A percentile compares a stretch with the other conserved stretches of the same genome.
Evolutionary conservation across 2,329 filamentous ascomycete genomes (phyloP).

Genomic region (Trichoderma hamatum): DNA sequence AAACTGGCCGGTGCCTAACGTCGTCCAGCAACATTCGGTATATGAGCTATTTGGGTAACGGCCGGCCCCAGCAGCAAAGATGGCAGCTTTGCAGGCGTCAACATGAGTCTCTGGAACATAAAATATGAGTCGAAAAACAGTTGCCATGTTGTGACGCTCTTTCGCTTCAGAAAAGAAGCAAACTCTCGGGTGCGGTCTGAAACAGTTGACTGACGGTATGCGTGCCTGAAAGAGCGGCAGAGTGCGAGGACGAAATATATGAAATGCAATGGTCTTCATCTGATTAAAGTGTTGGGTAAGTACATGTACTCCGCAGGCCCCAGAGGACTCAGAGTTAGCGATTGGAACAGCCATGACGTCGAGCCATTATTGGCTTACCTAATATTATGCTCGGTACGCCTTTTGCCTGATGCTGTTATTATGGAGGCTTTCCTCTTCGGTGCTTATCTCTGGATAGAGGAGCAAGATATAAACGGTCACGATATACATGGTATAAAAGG

Average conservation of each 20-base stretch:
- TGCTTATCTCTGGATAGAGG: background rate
- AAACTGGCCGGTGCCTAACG: constrained; percentile 65
- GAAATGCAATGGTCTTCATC: background rate
- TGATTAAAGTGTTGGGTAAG: background rate
- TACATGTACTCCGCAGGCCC: background rate
- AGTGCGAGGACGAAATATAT: background rate
- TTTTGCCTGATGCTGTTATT: background rate
- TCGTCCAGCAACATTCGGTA: constrained; percentile 57
- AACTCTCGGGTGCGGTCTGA: background rate
- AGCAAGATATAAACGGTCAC: background rate
- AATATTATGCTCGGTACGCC: background rate
- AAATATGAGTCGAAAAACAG: constrained; percentile 51
- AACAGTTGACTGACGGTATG: background rate
- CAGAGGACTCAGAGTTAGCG: background rate
- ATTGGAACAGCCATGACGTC: background rate
- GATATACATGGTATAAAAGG: background rate
- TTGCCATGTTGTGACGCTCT: background rate
- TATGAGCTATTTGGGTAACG: constrained; percentile 57
- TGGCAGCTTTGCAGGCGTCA: constrained; percentile 56
- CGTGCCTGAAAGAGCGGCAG: background rate
- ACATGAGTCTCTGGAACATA: constrained; percentile 50
- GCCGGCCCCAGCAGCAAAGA: constrained; percentile 63
- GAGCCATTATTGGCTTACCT: background rate
- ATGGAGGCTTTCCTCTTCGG: too few species aligned
- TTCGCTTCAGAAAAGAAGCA: background rate